These are phyloP conservation scores for Capsicum pubescens DNA, from an alignment of 257 asterid species.

Conservation along the genomic window DNA sequence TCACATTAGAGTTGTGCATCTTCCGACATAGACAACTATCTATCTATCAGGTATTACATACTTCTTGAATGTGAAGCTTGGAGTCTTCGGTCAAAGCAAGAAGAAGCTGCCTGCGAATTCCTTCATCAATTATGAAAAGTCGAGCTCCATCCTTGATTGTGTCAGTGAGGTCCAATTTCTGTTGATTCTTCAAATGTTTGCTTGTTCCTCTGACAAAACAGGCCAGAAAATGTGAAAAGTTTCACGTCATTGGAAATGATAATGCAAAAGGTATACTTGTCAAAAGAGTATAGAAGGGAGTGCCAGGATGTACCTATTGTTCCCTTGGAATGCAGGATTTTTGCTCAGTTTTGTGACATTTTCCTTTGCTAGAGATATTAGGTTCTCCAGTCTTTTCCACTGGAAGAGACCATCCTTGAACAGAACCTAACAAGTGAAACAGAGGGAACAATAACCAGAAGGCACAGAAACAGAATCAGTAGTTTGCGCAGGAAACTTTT, in stretches of 20 bases:
- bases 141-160: constrained; percentile 99
- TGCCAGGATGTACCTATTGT: constrained; percentile 36
- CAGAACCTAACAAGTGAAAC: constrained; percentile 68
- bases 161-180: constrained; percentile 88
- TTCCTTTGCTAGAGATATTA: constrained; percentile 93
- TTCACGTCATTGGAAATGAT: constrained; percentile 14
- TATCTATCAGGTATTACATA: constrained; percentile 37
- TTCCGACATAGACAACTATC: not conserved
- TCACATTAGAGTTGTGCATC: not conserved
- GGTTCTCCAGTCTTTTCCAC: constrained; percentile 98
- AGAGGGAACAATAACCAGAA: constrained; percentile 10
- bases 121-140: constrained; percentile 81
- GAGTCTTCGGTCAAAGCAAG: constrained; percentile 99
- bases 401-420: constrained; percentile 98
- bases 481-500: constrained; percentile 19
- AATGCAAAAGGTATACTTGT: not conserved
- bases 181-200: constrained; percentile 50
- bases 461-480: not conserved
- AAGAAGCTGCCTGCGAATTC: constrained; percentile 94
- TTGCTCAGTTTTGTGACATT: constrained; percentile 89
- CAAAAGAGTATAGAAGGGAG: constrained; percentile 16
- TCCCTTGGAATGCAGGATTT: constrained; percentile 85
- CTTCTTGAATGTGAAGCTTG: constrained; percentile 97
- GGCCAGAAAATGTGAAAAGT: constrained; percentile 5
- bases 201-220: constrained; percentile 54